Percentiles rank a stretch among this genome's conserved stretches.
phyloP scores from a whole-genome alignment of 768 basidiomycete genomes.

The Hortiboletus flavorubellus region DNA sequence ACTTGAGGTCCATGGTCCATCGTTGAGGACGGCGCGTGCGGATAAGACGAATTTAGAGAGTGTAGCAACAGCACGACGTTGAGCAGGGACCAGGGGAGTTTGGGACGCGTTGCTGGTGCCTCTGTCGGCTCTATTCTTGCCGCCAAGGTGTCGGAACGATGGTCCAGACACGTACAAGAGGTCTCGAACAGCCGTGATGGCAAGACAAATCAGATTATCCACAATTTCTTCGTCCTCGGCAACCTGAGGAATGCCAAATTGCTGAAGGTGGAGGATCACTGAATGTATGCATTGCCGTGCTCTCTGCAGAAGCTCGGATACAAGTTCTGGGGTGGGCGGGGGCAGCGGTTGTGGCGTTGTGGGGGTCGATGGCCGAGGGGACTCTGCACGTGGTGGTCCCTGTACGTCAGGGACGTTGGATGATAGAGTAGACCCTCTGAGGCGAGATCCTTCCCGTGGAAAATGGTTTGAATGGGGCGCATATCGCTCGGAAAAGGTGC shows the following conservation, averaged over 20 bases:
- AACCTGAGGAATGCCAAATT: conserved; percentile 42
- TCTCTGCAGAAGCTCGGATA: conserved; percentile 57
- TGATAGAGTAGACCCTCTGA: not conserved
- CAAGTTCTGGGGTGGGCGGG: conserved; percentile 52
- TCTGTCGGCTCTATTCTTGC: conserved; percentile 29
- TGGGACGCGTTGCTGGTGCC: conserved; percentile 40
- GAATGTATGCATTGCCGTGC: conserved; percentile 56
- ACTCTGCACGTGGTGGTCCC: not conserved
- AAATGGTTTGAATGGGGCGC: not conserved
- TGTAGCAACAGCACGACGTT: conserved; percentile 81
- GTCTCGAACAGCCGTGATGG: conserved; percentile 65
- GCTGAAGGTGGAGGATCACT: conserved; percentile 56
- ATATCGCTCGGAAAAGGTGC: conserved; percentile 1
- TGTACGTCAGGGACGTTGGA: conserved; percentile 2
- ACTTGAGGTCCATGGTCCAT: conserved; percentile 25
- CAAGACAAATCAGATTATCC: conserved; percentile 55
- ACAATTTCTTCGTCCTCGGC: conserved; percentile 55
- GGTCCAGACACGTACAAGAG: conserved; percentile 63
- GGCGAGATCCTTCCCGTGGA: conserved; percentile 5
- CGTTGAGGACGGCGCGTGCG: conserved; percentile 70
- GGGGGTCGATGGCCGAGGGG: not conserved
- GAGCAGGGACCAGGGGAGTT: conserved; percentile 66
- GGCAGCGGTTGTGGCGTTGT: conserved; percentile 47
- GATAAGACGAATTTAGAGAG: conserved; percentile 86
- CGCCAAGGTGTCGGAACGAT: conserved; percentile 54